phyloP scores from a whole-genome alignment of 805 yeast species.

The Saturnispora saitoi region DNA sequence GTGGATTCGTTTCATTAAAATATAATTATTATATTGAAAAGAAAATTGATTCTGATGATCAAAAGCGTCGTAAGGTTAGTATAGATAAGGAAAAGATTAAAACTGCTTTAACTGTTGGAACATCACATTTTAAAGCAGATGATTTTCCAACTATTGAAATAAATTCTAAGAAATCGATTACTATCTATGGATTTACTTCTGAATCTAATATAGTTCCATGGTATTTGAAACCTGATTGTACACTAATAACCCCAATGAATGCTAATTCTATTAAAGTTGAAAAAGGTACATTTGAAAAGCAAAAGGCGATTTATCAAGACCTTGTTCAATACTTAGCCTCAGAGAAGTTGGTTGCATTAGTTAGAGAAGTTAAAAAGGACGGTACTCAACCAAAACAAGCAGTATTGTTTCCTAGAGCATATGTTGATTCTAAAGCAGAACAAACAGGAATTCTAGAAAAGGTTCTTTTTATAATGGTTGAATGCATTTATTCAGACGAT shows the following conservation, averaged over 20 bases:
- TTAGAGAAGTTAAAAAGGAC: conserved; percentile 48
- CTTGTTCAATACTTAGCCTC: conserved; percentile 46
- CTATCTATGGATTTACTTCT: conserved; percentile 53
- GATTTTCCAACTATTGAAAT: conserved; percentile 30
- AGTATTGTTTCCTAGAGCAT: conserved; percentile 18
- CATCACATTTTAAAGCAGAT: conserved; percentile 46
- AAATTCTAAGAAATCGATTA: conserved; percentile 44
- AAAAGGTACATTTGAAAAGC: conserved; percentile 16
- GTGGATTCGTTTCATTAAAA: conserved; percentile 2
- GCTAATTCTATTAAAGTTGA: conserved; percentile 10
- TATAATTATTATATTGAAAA: conserved; percentile 8
- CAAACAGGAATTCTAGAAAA: conserved; percentile 12
- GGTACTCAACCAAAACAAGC: conserved; percentile 23
- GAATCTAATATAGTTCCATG: conserved; percentile 45
- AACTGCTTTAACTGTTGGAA: conserved; percentile 61
- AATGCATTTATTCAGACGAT: conserved; percentile 72
- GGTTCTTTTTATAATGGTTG: conserved; percentile 39
- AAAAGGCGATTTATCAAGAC: conserved; percentile 35
- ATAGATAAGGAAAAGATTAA: conserved; percentile 14
- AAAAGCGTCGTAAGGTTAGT: conserved; percentile 28
- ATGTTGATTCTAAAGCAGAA: conserved; percentile 16
- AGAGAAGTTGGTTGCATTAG: conserved; percentile 44
- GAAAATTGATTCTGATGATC: conserved; percentile 17
- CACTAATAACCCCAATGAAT: conserved; percentile 32
- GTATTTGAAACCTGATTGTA: conserved; percentile 50